Evolutionary conservation across 2,329 filamentous ascomycete species (phyloP), one percentile per base, ranked within the genome.

Genomic region (Penicillium oxalicum): DNA sequence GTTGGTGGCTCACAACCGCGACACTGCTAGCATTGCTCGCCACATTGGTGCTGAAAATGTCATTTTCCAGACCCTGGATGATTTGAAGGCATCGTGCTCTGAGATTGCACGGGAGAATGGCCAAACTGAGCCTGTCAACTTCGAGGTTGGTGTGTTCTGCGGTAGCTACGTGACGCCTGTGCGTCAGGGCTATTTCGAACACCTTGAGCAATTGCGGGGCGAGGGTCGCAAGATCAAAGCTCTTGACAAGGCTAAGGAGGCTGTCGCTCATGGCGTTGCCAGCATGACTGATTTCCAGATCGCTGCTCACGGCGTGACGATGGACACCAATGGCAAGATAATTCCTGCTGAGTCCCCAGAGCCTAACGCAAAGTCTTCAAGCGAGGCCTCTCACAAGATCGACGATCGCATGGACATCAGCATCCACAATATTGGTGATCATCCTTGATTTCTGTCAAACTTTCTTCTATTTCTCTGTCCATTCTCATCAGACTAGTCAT

Each of bases 111-210:
- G 60, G 32, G 68, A 52, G 78, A 82, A 44, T 72, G 78, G 47
- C 70, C 79, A 52, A 72, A 74, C 32, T 66, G 80, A 59, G 75
- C 72, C 71, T 4, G 59, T 79, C 54, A 75, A 84, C 47, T 96
- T 96, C 57, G 91, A 97, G 65, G 83, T 94, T 2, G 91, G 91
- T 46, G 91, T 96, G 7, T 96, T 97, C 73, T 89, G 84, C 63
- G 91, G 91, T 40, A 82, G 83, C 55, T 96, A 96, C 69, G 77
- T 88, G 52, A 96, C 91, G 0, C 82, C 82, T 0, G 86, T 96
- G 1, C 80, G 85, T 1, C 78, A 83, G 5, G 83, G 80, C 34
- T 96, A 96, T 71, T 93, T 96, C 58, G 82, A 88, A 56, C 87
- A 89, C 61, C 76, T 94, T 4, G 84, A 88, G 69, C 74, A 78